These are phyloP conservation scores for Tolypocladium pustulatum DNA, from an alignment of 2,329 filamentous ascomycete species.

Conservation along the genomic window DNA sequence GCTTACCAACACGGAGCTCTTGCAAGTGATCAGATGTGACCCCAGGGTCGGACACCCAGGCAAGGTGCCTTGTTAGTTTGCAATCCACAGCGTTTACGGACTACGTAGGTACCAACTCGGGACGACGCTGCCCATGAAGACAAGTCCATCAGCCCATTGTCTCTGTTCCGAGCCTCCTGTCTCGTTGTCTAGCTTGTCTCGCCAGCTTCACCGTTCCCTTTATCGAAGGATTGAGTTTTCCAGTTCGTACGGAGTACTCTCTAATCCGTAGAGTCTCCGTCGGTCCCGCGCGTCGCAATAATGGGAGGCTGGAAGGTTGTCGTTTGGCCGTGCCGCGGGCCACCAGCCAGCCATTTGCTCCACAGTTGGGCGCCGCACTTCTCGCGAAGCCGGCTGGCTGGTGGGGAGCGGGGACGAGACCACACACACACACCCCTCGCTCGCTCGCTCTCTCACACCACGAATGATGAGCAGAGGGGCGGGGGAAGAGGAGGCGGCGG, in stretches of 20 bases:
- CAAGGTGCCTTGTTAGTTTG: neutral
- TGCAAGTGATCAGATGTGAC: neutral
- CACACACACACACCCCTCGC: neutral
- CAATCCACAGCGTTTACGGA: neutral
- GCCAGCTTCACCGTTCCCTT: neutral
- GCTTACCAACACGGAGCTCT: neutral
- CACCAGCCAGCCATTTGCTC: slow-evolving; percentile 1
- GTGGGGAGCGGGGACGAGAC: neutral
- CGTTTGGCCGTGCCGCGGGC: neutral
- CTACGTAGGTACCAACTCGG: neutral
- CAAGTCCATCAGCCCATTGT: neutral
- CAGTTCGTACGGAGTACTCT: neutral
- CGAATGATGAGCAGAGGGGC: neutral
- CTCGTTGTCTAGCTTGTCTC: neutral
- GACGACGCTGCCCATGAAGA: neutral
- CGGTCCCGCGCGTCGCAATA: neutral
- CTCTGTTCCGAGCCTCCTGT: neutral
- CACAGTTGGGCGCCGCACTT: slow-evolving; percentile 1
- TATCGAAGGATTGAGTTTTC: neutral
- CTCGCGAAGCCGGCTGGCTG: neutral
- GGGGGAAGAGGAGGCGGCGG: neutral
- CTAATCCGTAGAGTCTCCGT: neutral
- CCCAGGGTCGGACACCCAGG: neutral
- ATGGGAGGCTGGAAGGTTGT: neutral
- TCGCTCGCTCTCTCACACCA: neutral